These are phyloP conservation scores for Magnaporthales sp. DNA, from an alignment of 2,329 filamentous ascomycete genomes.

Conservation along the genomic window DNA sequence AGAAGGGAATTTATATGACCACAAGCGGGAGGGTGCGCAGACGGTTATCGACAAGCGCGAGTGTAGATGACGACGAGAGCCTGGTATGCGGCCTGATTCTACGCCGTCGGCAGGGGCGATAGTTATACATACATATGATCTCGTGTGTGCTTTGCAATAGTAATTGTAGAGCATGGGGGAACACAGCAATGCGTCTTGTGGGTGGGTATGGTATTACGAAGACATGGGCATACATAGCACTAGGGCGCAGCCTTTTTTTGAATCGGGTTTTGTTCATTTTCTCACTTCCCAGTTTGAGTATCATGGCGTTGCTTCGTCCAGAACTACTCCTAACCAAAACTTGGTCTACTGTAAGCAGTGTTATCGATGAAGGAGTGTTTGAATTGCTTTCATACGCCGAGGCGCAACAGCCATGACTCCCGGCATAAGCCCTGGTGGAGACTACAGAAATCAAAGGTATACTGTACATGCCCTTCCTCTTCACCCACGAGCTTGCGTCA, in stretches of 20 bases:
- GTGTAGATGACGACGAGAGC: background rate
- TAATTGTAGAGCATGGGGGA: background rate
- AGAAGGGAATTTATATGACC: conserved; percentile 3
- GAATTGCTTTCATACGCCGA: background rate
- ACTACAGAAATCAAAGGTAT: background rate
- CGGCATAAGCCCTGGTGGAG: background rate
- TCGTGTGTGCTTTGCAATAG: background rate
- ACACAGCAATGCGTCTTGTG: background rate
- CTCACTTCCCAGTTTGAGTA: background rate
- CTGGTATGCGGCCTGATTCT: conserved; percentile 1
- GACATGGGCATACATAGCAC: conserved; percentile 1
- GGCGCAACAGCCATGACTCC: background rate
- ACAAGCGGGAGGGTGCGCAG: background rate
- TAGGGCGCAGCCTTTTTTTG: background rate
- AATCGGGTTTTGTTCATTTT: background rate
- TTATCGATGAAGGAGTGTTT: background rate
- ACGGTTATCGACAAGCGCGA: background rate
- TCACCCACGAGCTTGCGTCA: background rate
- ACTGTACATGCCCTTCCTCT: background rate
- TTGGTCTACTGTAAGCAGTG: background rate
- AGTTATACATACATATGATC: background rate
- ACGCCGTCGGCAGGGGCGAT: background rate
- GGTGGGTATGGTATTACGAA: background rate
- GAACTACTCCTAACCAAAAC: background rate
- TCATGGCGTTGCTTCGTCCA: background rate